Evolutionary conservation across 495 filamentous ascomycete genomes (phyloP), one percentile per base, ranked within the genome.

Genomic region (Talaromyces adpressus): DNA sequence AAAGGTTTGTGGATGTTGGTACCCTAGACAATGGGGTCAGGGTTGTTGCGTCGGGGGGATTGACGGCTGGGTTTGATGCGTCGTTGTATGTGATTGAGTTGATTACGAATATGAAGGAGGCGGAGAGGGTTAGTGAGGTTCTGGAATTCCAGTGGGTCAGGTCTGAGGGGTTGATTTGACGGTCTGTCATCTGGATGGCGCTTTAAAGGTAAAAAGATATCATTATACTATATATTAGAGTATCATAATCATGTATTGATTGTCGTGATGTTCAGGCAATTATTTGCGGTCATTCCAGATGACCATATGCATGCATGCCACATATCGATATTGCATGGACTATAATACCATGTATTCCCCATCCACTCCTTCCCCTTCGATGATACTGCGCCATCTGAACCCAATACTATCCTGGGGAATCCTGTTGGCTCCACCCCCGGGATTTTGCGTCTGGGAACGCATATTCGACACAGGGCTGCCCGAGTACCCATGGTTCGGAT

Each of bases 31-130:
- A 64, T 57, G 67, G 66, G 6, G 27, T 63, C 11, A 51, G 61
- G 30, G 25, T 68, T 12, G 34, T 68, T 27, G 53, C 49, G 36
- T 61, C 66, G 49, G 66, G 64, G 8, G 66, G 66, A 12, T 60
- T 68, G 30, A 68, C 64, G 9, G 63, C 64, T 62, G 59, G 56
- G n/a, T 59, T 68, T 22, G 60, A 68, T 63, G 66, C 59, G 29
- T 34, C 57, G 29, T 39, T 68, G 59, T 66, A 57, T 57, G 49
- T 63, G 6, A 57, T 51, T 20, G 59, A 68, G 45, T 4, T 49
- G 45, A 9, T 49, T 20, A 49, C 45, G 45, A 49, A 49, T 49
- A 18, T 20, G 18, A 20, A 49, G n/a, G 45, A 49, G 45, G 45
- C 45, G 45, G 45, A 49, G 45, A 49, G 45, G 45, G 45, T 49